Evolutionary conservation across 192 early-diverging fungal genomes (phyloP).

Genomic region (Coemansia sp.): DNA sequence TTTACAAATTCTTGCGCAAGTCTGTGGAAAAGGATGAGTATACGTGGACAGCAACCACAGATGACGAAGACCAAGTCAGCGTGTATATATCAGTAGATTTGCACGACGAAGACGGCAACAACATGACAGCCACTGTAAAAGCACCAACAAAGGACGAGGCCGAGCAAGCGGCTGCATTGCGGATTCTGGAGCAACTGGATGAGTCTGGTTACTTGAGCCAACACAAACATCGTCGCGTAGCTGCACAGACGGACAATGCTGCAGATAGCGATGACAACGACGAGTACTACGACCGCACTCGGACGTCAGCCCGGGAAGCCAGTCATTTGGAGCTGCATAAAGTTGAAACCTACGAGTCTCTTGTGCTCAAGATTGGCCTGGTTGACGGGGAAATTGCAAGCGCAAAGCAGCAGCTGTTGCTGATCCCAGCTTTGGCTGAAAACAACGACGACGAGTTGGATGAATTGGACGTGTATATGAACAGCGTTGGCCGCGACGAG

Average conservation of each 20-base stretch:
- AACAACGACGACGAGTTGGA: conserved; percentile 33
- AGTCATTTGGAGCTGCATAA: conserved; percentile 23
- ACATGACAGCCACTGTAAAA: conserved; percentile 15
- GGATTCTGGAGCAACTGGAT: conserved; percentile 67
- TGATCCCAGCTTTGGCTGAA: not conserved
- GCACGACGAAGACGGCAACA: conserved; percentile 17
- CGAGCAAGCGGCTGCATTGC: conserved; percentile 61
- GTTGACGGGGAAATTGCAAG: conserved; percentile 40
- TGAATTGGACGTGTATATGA: conserved; percentile 70
- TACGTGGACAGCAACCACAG: conserved; percentile 6
- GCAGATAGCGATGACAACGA: conserved; percentile 63
- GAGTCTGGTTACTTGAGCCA: conserved; percentile 49
- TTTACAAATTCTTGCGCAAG: conserved; percentile 24
- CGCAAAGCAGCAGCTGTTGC: conserved; percentile 12
- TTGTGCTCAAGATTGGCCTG: conserved; percentile 39
- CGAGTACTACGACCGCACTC: conserved; percentile 62
- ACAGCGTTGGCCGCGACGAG: conserved; percentile 50
- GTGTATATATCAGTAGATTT: conserved; percentile 29
- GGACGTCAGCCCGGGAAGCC: conserved; percentile 27
- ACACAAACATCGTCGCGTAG: conserved; percentile 6
- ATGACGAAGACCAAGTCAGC: not conserved
- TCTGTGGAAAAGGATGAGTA: conserved; percentile 19
- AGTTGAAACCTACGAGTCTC: conserved; percentile 69
- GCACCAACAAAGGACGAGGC: conserved; percentile 50
- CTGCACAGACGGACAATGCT: conserved; percentile 14